phyloP scores from a whole-genome alignment of 2,329 filamentous ascomycete genomes.

The Epichloe brachyelytri region DNA sequence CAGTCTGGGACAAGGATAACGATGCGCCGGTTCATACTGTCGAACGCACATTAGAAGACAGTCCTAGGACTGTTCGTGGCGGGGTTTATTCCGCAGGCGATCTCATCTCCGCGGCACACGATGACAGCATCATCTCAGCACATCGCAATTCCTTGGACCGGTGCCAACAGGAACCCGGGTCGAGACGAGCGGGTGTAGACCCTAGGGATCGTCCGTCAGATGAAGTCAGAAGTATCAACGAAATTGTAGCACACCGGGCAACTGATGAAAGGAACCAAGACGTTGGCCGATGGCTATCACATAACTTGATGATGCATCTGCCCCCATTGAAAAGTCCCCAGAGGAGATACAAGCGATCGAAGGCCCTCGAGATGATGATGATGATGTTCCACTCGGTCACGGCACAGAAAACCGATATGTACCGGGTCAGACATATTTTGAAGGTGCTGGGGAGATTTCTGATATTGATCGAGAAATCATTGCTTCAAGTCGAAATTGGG shows the following conservation, averaged over 20 bases:
- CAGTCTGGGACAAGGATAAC: slow-evolving; percentile 37
- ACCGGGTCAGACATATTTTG: slow-evolving; percentile 37
- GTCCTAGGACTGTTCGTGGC: slow-evolving; percentile 21
- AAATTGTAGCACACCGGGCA: slow-evolving; percentile 29
- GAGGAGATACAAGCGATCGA: slow-evolving; percentile 13
- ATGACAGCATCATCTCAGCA: slow-evolving; percentile 8
- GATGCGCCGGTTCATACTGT: slow-evolving; percentile 23
- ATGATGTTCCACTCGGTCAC: slow-evolving; percentile 31
- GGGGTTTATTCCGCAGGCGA: slow-evolving; percentile 28
- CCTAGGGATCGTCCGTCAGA: slow-evolving; percentile 30
- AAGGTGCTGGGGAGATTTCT: slow-evolving; percentile 30
- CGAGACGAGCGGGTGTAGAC: slow-evolving; percentile 33
- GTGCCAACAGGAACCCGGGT: slow-evolving; percentile 26
- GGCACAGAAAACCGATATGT: slow-evolving; percentile 37
- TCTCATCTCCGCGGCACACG: slow-evolving; percentile 18
- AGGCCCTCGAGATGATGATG: slow-evolving; percentile 16
- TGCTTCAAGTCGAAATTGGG: slow-evolving; percentile 34
- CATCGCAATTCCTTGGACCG: slow-evolving; percentile 27
- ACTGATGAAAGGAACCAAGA: slow-evolving; percentile 33
- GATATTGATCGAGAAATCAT: slow-evolving; percentile 37
- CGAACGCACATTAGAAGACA: slow-evolving; percentile 28
- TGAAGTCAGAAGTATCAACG: slow-evolving; percentile 36
- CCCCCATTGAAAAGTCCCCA: slow-evolving; percentile 14
- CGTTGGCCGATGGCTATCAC: slow-evolving; percentile 38
- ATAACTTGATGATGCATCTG: slow-evolving; percentile 18